These are phyloP conservation scores for Arthrobotrys megalospora DNA, from an alignment of 2,329 filamentous ascomycete genomes.

Conservation along the genomic window DNA sequence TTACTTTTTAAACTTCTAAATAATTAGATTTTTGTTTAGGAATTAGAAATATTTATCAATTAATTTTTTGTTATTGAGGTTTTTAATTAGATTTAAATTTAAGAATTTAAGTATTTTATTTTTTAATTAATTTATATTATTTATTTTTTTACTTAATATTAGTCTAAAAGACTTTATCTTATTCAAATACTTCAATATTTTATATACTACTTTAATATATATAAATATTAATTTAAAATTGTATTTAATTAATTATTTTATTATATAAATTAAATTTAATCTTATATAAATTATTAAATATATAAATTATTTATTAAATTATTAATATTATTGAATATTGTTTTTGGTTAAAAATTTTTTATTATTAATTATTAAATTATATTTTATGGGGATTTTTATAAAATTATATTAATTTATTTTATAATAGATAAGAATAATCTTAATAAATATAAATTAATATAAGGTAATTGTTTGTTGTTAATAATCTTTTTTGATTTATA, in stretches of 20 bases:
- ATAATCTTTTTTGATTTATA: too few species aligned
- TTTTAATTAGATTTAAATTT: constrained; percentile 9
- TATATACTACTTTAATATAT: constrained; percentile 19
- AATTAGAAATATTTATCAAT: constrained; percentile 7
- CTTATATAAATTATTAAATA: constrained; percentile 20
- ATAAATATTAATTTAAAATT: constrained; percentile 1
- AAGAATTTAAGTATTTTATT: too few species aligned
- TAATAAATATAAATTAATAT: neutral
- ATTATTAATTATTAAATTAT: neutral
- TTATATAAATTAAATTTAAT: constrained; percentile 19
- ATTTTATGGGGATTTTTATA: constrained; percentile 13
- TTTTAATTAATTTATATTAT: neutral
- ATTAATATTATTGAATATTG: neutral
- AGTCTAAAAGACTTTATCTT: neutral
- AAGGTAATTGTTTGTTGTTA: neutral
- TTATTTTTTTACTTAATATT: neutral
- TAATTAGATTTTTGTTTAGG: neutral
- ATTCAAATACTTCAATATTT: constrained; percentile 3
- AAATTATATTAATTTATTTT: constrained; percentile 16
- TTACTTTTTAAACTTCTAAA: constrained; percentile 3
- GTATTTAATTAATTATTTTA: constrained; percentile 15
- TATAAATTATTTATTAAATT: constrained; percentile 17
- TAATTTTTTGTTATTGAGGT: constrained; percentile 7
- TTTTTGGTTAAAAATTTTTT: neutral
- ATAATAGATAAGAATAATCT: constrained; percentile 1